phyloP scores from a whole-genome alignment of 2,329 filamentous ascomycete genomes.

The Sphaceloma murrayae region DNA sequence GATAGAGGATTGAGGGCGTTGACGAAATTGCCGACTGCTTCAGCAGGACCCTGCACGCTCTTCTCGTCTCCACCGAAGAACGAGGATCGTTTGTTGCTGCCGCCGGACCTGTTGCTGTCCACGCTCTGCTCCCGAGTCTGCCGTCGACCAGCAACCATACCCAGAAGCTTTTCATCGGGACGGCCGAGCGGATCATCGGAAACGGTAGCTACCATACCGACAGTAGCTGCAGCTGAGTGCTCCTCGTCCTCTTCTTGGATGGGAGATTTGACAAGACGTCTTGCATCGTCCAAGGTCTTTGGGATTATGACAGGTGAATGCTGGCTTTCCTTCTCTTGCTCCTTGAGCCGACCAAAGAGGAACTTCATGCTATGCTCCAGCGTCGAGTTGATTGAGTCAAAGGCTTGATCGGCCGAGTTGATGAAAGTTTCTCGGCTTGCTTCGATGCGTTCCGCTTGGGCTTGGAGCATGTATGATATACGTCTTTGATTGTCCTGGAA shows the following conservation, averaged over 20 bases:
- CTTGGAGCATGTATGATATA: constrained; percentile 77
- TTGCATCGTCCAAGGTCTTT: constrained; percentile 84
- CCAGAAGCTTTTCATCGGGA: constrained; percentile 50
- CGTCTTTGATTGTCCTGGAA: constrained; percentile 47
- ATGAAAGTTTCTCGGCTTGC: constrained; percentile 58
- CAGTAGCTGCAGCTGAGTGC: constrained; percentile 22
- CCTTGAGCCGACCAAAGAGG: constrained; percentile 76
- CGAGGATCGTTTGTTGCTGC: constrained; percentile 50
- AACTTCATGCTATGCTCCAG: constrained; percentile 91
- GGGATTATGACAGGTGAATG: constrained; percentile 49
- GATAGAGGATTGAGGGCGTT: constrained; percentile 31
- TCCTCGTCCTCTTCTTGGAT: constrained; percentile 49
- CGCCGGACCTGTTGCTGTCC: constrained; percentile 60
- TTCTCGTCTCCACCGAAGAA: constrained; percentile 29
- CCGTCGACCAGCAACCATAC: constrained; percentile 53
- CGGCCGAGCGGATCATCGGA: constrained; percentile 25
- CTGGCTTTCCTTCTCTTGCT: constrained; percentile 43
- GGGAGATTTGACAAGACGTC: constrained; percentile 72
- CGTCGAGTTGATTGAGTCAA: constrained; percentile 86
- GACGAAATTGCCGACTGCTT: constrained; percentile 25
- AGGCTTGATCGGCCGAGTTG: constrained; percentile 77
- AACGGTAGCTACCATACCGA: neutral
- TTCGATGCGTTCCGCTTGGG: constrained; percentile 73
- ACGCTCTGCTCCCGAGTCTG: constrained; percentile 60
- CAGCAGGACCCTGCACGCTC: constrained; percentile 18